Percentiles rank a stretch among this genome's conserved stretches.
phyloP scores from a whole-genome alignment of 2,329 filamentous ascomycete genomes.

The Cordyceps militaris region DNA sequence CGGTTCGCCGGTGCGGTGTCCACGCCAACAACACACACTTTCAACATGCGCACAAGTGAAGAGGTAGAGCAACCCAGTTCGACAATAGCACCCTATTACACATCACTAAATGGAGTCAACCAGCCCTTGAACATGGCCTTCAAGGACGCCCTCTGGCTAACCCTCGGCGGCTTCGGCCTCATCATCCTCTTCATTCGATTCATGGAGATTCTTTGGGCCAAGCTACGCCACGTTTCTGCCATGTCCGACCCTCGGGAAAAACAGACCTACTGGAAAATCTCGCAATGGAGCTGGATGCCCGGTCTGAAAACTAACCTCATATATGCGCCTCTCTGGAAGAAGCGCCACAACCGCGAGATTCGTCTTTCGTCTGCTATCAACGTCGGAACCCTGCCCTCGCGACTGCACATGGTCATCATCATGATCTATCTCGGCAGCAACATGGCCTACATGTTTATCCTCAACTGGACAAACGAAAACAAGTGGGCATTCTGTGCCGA shows the following conservation, averaged over 20 bases:
- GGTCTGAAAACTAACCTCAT: constrained; percentile 53
- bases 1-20: constrained; percentile 23
- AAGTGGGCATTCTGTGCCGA: constrained; percentile 65
- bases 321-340: constrained; percentile 56
- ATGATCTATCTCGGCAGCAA: constrained; percentile 53
- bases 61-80: constrained; percentile 30
- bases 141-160: constrained; percentile 54
- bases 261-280: constrained; percentile 53
- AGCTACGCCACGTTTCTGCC: constrained; percentile 51
- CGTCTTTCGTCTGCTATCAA: constrained; percentile 53
- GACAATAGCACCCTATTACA: constrained; percentile 50
- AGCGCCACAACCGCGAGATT: constrained; percentile 62
- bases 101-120: constrained; percentile 53
- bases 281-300: constrained; percentile 55
- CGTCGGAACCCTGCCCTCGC: constrained; percentile 56
- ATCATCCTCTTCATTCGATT: constrained; percentile 47
- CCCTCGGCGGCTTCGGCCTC: constrained; percentile 48
- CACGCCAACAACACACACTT: constrained; percentile 25
- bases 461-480: constrained; percentile 54
- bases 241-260: constrained; percentile 46
- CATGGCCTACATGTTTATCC: constrained; percentile 52
- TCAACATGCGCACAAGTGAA: constrained; percentile 18
- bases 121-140: constrained; percentile 51
- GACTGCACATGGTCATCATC: constrained; percentile 54
- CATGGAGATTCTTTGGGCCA: constrained; percentile 45